A percentile compares a stretch with the other conserved stretches of the same genome.
Conservation (phyloP, 2,329 filamentous ascomycete genomes). For the Aspergillus eucalypticola region DNA sequence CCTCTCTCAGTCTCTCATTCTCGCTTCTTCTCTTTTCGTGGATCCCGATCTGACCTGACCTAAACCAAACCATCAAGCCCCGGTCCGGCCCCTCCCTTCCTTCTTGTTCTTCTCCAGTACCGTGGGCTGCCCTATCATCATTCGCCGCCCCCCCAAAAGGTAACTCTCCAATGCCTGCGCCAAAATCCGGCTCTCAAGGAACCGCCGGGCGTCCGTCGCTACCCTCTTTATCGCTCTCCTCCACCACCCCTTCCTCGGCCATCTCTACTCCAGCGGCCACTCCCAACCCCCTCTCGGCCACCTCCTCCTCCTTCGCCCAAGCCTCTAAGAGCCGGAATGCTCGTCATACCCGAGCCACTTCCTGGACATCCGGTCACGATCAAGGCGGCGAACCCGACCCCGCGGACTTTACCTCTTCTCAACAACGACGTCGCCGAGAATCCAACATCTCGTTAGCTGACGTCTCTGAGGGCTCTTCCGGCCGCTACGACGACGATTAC, state of each 20-base stretch:
- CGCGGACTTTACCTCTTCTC: slow-evolving; percentile 14
- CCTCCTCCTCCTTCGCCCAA: slow-evolving; percentile 19
- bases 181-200: slow-evolving; percentile 16
- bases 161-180: slow-evolving; percentile 23
- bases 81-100: slow-evolving; percentile 4
- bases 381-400: slow-evolving; percentile 31
- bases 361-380: slow-evolving; percentile 38
- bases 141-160: slow-evolving; percentile 1
- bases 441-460: slow-evolving; percentile 35
- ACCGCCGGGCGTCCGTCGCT: slow-evolving; percentile 18
- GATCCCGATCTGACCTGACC: slow-evolving; percentile 2
- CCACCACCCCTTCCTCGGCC: slow-evolving; percentile 6
- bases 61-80: not conserved
- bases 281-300: slow-evolving; percentile 26
- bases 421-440: slow-evolving; percentile 35
- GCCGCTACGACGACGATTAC: slow-evolving; percentile 22
- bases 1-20: not conserved
- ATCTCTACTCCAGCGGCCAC: slow-evolving; percentile 20
- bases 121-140: slow-evolving; percentile 15
- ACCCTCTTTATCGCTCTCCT: slow-evolving; percentile 12
- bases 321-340: slow-evolving; percentile 35
- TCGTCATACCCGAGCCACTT: slow-evolving; percentile 38
- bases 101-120: not conserved
- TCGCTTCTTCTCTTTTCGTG: slow-evolving; percentile 6
- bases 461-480: slow-evolving; percentile 32